Conservation (phyloP, 2,329 filamentous ascomycete species). For the Fusarium xylarioides region DNA sequence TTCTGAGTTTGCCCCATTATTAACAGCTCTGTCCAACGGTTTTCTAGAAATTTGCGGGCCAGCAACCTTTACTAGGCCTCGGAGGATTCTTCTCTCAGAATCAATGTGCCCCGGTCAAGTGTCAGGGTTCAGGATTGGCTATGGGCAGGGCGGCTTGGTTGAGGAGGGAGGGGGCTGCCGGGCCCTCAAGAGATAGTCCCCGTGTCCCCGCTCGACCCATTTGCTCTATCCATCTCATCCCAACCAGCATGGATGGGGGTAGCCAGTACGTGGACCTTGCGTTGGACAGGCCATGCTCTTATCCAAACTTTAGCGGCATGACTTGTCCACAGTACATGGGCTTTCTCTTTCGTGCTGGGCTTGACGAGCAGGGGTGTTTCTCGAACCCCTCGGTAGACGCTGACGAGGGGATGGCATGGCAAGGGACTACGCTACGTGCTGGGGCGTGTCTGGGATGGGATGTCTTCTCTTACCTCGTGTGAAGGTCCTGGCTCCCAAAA, state of each 20-base stretch:
- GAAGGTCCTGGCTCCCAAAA: slow-evolving; percentile 34
- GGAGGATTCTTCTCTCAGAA: slow-evolving; percentile 47
- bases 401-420: slow-evolving; percentile 42
- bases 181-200: slow-evolving; percentile 43
- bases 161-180: slow-evolving; percentile 43
- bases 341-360: slow-evolving; percentile 33
- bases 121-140: slow-evolving; percentile 41
- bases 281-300: slow-evolving; percentile 35
- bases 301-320: slow-evolving; percentile 36
- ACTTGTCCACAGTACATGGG: slow-evolving; percentile 44
- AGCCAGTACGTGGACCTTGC: slow-evolving; percentile 37
- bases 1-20: slow-evolving; percentile 36
- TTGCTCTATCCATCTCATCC: slow-evolving; percentile 42
- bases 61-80: slow-evolving; percentile 40
- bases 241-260: slow-evolving; percentile 35
- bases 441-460: slow-evolving; percentile 42
- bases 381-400: slow-evolving; percentile 48
- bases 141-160: slow-evolving; percentile 32
- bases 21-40: slow-evolving; percentile 36
- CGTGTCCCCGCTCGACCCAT: slow-evolving; percentile 45
- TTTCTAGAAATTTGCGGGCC: slow-evolving; percentile 49
- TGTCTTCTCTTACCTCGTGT: slow-evolving; percentile 39
- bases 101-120: slow-evolving; percentile 36
- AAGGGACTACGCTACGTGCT: slow-evolving; percentile 37
- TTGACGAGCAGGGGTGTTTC: slow-evolving; percentile 39